A percentile compares a stretch with the other conserved stretches of the same genome.
phyloP scores from a whole-genome alignment of 371 early-diverging fungal species.

The Syncephalis fuscata region DNA sequence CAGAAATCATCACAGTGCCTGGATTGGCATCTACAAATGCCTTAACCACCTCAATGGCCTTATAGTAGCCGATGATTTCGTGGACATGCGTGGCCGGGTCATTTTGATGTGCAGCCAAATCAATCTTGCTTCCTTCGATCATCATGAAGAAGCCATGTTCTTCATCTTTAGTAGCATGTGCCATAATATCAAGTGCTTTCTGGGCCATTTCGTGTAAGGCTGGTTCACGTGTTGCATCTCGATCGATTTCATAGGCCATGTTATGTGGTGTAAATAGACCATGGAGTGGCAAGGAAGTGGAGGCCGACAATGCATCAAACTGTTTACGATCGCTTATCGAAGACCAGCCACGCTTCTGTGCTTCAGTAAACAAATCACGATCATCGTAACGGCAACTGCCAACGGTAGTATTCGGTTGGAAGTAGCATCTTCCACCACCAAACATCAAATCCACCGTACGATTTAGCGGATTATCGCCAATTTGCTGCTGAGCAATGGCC shows the following conservation, averaged over 20 bases:
- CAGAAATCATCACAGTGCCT: conserved; percentile 72
- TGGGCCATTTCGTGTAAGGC: conserved; percentile 70
- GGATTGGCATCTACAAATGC: conserved; percentile 56
- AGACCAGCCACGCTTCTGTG: conserved; percentile 34
- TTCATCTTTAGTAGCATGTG: conserved; percentile 12
- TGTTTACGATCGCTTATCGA: conserved; percentile 23
- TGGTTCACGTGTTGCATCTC: conserved; percentile 46
- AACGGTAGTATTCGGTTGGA: conserved; percentile 34
- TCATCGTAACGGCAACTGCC: conserved; percentile 55
- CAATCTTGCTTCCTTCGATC: conserved; percentile 89
- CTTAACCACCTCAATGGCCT: conserved; percentile 48
- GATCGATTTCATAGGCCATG: conserved; percentile 83
- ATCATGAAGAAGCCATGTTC: conserved; percentile 81
- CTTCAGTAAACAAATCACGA: conserved; percentile 33
- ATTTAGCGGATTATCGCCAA: conserved; percentile 68
- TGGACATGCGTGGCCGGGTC: conserved; percentile 81
- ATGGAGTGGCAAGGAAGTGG: conserved; percentile 41
- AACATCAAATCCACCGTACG: conserved; percentile 75
- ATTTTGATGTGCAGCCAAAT: conserved; percentile 69
- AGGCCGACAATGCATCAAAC: conserved; percentile 32
- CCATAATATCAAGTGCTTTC: conserved; percentile 53
- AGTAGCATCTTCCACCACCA: conserved; percentile 84
- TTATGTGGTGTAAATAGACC: conserved; percentile 60
- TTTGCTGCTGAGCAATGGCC: conserved; percentile 75
- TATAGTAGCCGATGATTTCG: conserved; percentile 83